Percentiles rank a stretch among this genome's conserved stretches.
phyloP scores from a whole-genome alignment of 176 grass and related monocot genomes.

The Raddia guianensis region DNA sequence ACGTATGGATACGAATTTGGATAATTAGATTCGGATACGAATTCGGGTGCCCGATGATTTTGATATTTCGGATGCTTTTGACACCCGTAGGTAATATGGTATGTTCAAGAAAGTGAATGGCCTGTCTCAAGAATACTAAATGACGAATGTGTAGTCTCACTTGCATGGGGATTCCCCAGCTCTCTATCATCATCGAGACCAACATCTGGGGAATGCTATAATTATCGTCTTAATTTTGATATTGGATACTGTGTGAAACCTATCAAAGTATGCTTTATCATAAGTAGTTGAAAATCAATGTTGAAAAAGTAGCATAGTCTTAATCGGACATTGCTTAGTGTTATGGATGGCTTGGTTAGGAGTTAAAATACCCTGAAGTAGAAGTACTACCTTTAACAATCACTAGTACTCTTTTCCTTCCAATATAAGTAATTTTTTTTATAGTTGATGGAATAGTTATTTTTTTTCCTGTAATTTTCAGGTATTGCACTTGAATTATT shows the following conservation, averaged over 20 bases:
- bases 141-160: neutral
- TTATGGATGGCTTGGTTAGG: conserved; percentile 7
- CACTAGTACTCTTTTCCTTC: neutral
- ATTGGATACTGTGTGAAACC: neutral
- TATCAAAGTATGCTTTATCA: neutral
- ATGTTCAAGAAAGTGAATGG: conserved; percentile 14
- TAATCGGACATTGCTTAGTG: neutral
- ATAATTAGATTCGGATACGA: no score
- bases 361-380: neutral
- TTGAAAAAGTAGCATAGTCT: neutral
- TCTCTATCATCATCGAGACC: neutral
- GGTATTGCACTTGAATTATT: neutral
- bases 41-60: no score
- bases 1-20: no score
- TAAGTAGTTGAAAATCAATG: neutral
- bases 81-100: no score
- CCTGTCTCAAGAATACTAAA: neutral
- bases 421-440: neutral
- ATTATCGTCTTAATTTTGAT: neutral
- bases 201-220: neutral
- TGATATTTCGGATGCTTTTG: no score
- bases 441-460: neutral
- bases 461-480: neutral
- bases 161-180: neutral
- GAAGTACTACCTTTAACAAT: conserved; percentile 8